A percentile compares a stretch with the other conserved stretches of the same genome.
Evolutionary conservation across 1,139 yeast genomes (phyloP).

Genomic region (Yamadazyma mexicana): DNA sequence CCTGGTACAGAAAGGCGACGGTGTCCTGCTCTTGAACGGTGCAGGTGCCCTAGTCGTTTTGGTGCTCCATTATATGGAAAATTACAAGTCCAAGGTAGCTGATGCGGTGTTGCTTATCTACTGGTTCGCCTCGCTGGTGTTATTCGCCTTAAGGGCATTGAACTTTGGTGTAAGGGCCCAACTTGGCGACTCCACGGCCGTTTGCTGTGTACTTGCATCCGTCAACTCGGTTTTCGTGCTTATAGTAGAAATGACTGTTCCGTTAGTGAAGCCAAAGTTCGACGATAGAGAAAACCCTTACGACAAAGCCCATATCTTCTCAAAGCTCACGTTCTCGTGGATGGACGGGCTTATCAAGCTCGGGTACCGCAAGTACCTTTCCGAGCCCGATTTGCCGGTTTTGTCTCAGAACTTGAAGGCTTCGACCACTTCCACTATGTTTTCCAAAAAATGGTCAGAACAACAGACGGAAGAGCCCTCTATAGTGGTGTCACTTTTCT

Average conservation of each 20-base stretch:
- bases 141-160: conserved; percentile 31
- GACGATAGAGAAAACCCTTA: conserved; percentile 49
- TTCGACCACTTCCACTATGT: conserved; percentile 18
- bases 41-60: conserved; percentile 50
- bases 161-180: neutral
- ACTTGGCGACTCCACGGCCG: neutral
- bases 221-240: neutral
- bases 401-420: conserved; percentile 19
- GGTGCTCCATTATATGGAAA: conserved; percentile 69
- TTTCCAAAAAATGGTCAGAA: conserved; percentile 22
- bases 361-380: conserved; percentile 73
- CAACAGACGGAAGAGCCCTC: conserved; percentile 5
- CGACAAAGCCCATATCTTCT: conserved; percentile 79
- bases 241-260: neutral
- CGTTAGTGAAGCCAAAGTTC: neutral
- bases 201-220: neutral
- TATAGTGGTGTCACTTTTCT: conserved; percentile 13
- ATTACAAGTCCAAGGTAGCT: conserved; percentile 62
- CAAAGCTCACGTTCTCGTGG: conserved; percentile 85
- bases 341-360: conserved; percentile 85
- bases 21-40: conserved; percentile 28
- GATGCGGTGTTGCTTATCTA: conserved; percentile 68
- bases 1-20: conserved; percentile 35
- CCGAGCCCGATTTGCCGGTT: conserved; percentile 45
- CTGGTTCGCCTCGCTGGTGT: conserved; percentile 62